These are phyloP conservation scores for Bidens hawaiensis DNA, from an alignment of 140 eudicot species.

Conservation along the genomic window DNA sequence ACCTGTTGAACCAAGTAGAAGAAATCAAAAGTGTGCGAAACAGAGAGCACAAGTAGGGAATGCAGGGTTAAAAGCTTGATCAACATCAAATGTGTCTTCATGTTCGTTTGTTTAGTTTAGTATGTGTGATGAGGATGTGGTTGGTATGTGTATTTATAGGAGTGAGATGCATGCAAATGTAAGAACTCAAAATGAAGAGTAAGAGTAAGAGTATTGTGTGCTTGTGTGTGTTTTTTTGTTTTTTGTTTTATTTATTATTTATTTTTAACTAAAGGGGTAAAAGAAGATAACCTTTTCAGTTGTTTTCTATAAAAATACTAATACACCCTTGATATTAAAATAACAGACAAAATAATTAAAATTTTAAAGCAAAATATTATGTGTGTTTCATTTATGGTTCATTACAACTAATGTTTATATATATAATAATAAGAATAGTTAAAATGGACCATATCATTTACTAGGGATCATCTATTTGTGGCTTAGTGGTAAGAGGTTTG, in stretches of 20 bases:
- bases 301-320: too few species aligned
- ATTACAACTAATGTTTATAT: background rate
- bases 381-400: background rate
- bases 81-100: slow-evolving; percentile 14
- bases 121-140: slow-evolving; percentile 12
- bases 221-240: background rate
- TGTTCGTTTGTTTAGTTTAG: background rate
- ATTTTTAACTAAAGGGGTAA: too few species aligned
- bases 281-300: too few species aligned
- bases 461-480: too few species aligned
- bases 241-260: too few species aligned
- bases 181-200: slow-evolving; percentile 18
- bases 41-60: slow-evolving; percentile 19
- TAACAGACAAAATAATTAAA: too few species aligned
- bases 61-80: slow-evolving; percentile 23
- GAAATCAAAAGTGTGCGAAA: slow-evolving; percentile 43
- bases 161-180: slow-evolving; percentile 18
- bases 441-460: too few species aligned
- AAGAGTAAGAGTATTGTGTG: background rate
- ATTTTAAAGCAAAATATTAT: too few species aligned
- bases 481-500: too few species aligned
- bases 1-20: slow-evolving; percentile 61
- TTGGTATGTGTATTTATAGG: slow-evolving; percentile 16
- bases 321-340: too few species aligned
- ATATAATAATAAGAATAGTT: too few species aligned